phyloP scores from a whole-genome alignment of 192 early-diverging fungal species.

The Bifiguratus adelaidae region DNA sequence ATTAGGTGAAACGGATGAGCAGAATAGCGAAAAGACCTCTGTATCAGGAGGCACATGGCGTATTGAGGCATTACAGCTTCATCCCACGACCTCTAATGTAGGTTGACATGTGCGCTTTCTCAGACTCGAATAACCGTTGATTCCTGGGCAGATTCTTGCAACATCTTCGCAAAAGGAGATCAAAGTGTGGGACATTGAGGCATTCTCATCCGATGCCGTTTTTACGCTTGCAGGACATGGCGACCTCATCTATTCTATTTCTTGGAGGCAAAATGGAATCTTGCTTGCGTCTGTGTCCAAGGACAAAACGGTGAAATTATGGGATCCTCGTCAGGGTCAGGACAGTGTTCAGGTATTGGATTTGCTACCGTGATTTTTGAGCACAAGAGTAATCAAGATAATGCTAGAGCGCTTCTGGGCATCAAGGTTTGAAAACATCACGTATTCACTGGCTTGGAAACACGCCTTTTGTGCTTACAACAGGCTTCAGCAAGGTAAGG shows the following conservation, averaged over 20 bases:
- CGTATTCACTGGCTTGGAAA: slow-evolving; percentile 61
- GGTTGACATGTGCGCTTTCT: neutral
- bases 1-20: neutral
- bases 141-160: slow-evolving; percentile 24
- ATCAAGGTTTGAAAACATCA: slow-evolving; percentile 54
- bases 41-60: slow-evolving; percentile 19
- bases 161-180: slow-evolving; percentile 29
- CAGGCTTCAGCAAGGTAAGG: slow-evolving; percentile 54
- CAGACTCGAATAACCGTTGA: neutral
- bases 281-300: slow-evolving; percentile 36
- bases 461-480: slow-evolving; percentile 49
- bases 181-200: slow-evolving; percentile 34
- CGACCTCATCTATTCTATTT: slow-evolving; percentile 35
- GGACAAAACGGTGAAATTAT: slow-evolving; percentile 44
- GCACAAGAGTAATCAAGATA: neutral
- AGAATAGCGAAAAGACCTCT: slow-evolving; percentile 13
- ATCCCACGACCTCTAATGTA: slow-evolving; percentile 35
- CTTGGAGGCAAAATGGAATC: slow-evolving; percentile 51
- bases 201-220: slow-evolving; percentile 9
- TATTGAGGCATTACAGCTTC: slow-evolving; percentile 28
- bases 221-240: slow-evolving; percentile 14
- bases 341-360: neutral
- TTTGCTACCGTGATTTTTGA: neutral
- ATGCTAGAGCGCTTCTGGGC: slow-evolving; percentile 11
- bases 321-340: slow-evolving; percentile 34